phyloP scores from a whole-genome alignment of 371 early-diverging fungal species.

The Blakeslea trispora region DNA sequence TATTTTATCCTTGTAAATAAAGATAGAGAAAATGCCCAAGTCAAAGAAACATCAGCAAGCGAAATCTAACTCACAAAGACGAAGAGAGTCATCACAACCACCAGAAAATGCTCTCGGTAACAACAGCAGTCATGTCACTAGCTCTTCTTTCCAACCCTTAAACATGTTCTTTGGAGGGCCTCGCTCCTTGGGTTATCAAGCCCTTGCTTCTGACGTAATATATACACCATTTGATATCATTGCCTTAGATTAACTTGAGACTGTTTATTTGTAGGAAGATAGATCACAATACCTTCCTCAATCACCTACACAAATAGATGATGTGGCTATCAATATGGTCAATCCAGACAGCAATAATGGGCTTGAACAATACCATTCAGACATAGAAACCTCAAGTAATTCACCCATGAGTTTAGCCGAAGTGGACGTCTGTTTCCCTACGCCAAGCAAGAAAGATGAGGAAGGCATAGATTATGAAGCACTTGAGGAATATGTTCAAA shows the following conservation, averaged over 20 bases:
- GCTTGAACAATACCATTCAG: conserved; percentile 22
- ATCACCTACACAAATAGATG: conserved; percentile 2
- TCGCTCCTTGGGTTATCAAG: conserved; percentile 10
- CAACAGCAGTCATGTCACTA: background rate
- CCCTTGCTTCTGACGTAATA: conserved; percentile 12
- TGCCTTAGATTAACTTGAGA: background rate
- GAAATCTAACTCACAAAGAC: conserved; percentile 22
- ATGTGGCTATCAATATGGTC: conserved; percentile 22
- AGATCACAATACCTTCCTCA: conserved; percentile 1
- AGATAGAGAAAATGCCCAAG: conserved; percentile 24
- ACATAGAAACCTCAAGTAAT: conserved; percentile 28
- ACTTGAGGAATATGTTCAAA: conserved; percentile 23
- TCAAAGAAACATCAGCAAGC: conserved; percentile 20
- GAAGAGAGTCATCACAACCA: conserved; percentile 2
- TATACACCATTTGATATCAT: background rate
- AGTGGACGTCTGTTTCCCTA: conserved; percentile 49
- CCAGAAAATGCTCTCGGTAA: background rate
- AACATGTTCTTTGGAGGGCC: conserved; percentile 24
- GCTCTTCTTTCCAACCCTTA: conserved; percentile 20
- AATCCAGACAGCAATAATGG: background rate
- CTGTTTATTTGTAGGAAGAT: background rate
- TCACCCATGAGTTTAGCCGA: conserved; percentile 29
- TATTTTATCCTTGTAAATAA: too few species aligned
- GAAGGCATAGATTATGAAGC: conserved; percentile 36
- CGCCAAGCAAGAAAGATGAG: conserved; percentile 31